Conservation (phyloP, 78 protist species). For the Corallochytrium limacisporum region DNA sequence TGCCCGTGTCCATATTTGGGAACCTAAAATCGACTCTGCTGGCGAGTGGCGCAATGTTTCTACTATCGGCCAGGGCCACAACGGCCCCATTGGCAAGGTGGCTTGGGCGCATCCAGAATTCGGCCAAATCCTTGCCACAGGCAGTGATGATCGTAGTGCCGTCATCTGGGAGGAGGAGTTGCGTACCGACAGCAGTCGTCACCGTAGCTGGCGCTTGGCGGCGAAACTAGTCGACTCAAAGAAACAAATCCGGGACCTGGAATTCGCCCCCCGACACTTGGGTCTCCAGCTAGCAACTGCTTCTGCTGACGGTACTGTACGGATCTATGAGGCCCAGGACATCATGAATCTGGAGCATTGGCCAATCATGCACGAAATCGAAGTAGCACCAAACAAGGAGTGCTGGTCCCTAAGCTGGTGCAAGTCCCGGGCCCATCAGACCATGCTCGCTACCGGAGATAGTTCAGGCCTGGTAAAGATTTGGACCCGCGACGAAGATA, state of each 20-base stretch:
- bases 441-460: too few species aligned
- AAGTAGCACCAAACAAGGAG: too few species aligned
- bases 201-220: neutral
- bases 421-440: too few species aligned
- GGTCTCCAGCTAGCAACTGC: constrained; percentile 64
- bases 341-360: constrained; percentile 34
- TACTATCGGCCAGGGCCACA: constrained; percentile 40
- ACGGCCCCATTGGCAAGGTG: constrained; percentile 60
- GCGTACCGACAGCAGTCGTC: neutral
- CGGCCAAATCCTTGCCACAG: constrained; percentile 71
- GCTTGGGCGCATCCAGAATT: constrained; percentile 84
- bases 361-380: too few species aligned
- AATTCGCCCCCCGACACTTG: constrained; percentile 58
- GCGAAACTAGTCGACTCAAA: constrained; percentile 42
- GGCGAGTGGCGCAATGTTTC: too few species aligned
- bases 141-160: constrained; percentile 65
- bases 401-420: too few species aligned
- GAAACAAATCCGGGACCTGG: constrained; percentile 45
- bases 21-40: too few species aligned
- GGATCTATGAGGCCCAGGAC: constrained; percentile 80
- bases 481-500: too few species aligned
- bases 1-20: too few species aligned
- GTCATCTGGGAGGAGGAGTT: constrained; percentile 69
- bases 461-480: too few species aligned
- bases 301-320: constrained; percentile 54